Evolutionary conservation across 345 rosid species (phyloP).

Genomic region (Rhodamnia argentea): DNA sequence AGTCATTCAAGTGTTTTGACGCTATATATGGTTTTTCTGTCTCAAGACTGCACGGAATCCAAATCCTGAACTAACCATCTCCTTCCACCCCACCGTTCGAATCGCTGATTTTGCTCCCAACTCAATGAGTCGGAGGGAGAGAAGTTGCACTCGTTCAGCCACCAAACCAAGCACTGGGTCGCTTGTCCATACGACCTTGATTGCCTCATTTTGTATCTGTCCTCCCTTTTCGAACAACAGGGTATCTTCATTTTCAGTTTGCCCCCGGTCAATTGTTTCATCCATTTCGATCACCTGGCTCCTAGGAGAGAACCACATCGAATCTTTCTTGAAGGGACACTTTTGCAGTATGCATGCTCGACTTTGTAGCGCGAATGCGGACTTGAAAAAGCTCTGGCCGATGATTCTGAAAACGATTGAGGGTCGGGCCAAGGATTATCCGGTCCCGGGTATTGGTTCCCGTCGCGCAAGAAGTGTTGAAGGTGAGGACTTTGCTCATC

Average conservation of each 20-base stretch:
- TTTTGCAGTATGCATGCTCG: conserved; percentile 9
- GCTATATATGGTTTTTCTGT: too few species aligned
- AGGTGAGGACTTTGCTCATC: conserved; percentile 36
- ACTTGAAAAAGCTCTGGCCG: conserved; percentile 55
- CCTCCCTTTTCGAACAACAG: neutral
- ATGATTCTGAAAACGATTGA: conserved; percentile 65
- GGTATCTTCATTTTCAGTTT: neutral
- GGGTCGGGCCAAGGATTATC: conserved; percentile 55
- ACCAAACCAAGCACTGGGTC: neutral
- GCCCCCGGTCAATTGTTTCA: neutral
- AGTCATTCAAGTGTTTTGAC: too few species aligned
- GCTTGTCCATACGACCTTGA: neutral
- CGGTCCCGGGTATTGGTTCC: conserved; percentile 40
- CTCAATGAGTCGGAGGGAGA: too few species aligned
- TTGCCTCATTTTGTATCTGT: neutral
- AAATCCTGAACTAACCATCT: too few species aligned
- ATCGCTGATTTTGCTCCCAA: too few species aligned
- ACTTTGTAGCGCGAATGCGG: conserved; percentile 37
- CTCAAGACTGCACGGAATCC: too few species aligned
- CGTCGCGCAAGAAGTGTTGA: conserved; percentile 51
- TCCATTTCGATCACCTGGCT: too few species aligned
- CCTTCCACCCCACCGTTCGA: too few species aligned
- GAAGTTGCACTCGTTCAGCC: neutral
- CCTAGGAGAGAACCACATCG: too few species aligned
- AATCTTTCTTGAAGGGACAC: too few species aligned